Conservation (phyloP, 192 early-diverging fungal genomes). For the Rhizophlyctis rosea region DNA sequence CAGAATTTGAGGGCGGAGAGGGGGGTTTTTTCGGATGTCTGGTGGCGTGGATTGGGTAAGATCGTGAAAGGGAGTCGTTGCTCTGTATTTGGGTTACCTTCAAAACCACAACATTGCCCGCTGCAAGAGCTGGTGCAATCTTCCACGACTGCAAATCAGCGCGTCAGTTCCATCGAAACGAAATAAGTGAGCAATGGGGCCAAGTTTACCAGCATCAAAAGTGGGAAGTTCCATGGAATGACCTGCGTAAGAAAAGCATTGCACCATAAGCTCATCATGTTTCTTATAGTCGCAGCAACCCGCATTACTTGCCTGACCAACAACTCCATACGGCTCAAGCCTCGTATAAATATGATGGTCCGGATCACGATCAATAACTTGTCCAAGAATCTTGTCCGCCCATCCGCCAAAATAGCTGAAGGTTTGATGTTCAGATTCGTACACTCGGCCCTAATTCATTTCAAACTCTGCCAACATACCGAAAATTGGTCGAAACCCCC, state of each 20-base stretch:
- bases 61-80: too few species aligned
- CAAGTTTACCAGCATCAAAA: slow-evolving; percentile 25
- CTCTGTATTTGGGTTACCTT: too few species aligned
- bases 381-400: slow-evolving; percentile 24
- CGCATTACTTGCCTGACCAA: slow-evolving; percentile 11
- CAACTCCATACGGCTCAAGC: slow-evolving; percentile 24
- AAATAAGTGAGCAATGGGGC: slow-evolving; percentile 29
- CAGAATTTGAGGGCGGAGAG: slow-evolving; percentile 32
- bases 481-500: slow-evolving; percentile 8
- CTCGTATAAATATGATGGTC: slow-evolving; percentile 17
- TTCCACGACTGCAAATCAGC: background rate
- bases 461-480: too few species aligned
- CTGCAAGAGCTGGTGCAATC: background rate
- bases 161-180: background rate
- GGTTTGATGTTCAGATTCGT: too few species aligned
- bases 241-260: too few species aligned
- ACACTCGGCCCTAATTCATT: too few species aligned
- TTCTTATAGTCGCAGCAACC: background rate
- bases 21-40: slow-evolving; percentile 38
- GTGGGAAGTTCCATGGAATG: slow-evolving; percentile 27
- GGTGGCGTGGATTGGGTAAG: background rate
- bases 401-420: slow-evolving; percentile 37
- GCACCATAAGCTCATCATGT: too few species aligned
- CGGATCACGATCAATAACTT: slow-evolving; percentile 13
- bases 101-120: slow-evolving; percentile 27